Evolutionary conservation across 345 rosid genomes (phyloP).

Genomic region (Cardamine resedifolia): DNA sequence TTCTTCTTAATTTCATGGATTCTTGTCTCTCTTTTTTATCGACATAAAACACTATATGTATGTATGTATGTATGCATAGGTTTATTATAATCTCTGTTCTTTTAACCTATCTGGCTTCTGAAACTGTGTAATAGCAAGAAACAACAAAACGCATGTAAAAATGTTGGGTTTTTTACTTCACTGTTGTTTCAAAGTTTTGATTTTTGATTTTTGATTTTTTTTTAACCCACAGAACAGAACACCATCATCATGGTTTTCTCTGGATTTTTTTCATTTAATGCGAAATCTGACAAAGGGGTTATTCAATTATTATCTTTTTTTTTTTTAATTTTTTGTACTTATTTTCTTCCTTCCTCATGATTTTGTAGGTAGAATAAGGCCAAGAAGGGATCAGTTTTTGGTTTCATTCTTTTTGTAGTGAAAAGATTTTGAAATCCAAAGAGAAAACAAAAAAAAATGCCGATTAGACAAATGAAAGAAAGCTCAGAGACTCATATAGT

Average conservation of each 20-base stretch:
- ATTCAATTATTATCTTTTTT: not conserved
- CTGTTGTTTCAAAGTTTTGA: constrained; percentile 20
- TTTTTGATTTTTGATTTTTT: constrained; percentile 2
- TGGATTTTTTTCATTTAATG: constrained; percentile 38
- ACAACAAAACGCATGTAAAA: not conserved
- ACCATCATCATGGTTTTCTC: constrained; percentile 27
- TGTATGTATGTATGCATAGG: not conserved
- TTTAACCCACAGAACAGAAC: not conserved
- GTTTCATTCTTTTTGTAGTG: constrained; percentile 38
- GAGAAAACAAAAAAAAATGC: constrained; percentile 49
- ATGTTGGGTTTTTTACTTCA: not conserved
- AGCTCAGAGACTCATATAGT: constrained; percentile 69
- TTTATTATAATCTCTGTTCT: constrained; percentile 15
- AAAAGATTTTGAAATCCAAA: constrained; percentile 8
- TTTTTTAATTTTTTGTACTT: not conserved
- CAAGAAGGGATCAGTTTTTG: constrained; percentile 33
- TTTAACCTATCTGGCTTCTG: constrained; percentile 18
- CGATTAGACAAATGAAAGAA: constrained; percentile 88
- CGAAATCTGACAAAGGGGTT: constrained; percentile 35
- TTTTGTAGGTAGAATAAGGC: constrained; percentile 42
- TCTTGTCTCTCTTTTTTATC: constrained; percentile 21
- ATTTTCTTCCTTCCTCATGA: constrained; percentile 9
- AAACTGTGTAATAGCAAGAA: not conserved
- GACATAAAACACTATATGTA: not conserved
- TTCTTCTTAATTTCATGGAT: constrained; percentile 26